These are phyloP conservation scores for Solanum chaucha DNA, from an alignment of 257 asterid species.

Conservation along the genomic window DNA sequence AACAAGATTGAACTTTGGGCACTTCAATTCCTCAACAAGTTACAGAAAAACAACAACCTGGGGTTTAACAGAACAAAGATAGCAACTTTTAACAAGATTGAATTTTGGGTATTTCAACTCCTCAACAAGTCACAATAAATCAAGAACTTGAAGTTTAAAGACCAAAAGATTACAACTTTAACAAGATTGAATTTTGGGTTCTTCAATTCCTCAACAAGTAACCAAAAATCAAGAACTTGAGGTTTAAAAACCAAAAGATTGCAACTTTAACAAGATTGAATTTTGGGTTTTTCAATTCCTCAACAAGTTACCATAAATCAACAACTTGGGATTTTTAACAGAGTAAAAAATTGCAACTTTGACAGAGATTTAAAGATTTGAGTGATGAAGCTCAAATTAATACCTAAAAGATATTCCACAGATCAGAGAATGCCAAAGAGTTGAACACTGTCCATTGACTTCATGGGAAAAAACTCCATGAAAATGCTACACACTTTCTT, in stretches of 20 bases:
- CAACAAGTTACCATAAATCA: not conserved
- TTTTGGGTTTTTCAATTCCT: not conserved
- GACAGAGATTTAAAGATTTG: not conserved
- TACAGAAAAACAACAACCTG: not conserved
- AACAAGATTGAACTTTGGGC: conserved; percentile 21
- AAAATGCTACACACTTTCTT: not conserved
- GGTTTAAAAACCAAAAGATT: not conserved
- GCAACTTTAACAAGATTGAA: conserved; percentile 11
- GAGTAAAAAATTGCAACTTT: not conserved
- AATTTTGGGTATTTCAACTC: not conserved
- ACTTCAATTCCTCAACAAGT: not conserved
- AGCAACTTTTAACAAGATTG: not conserved
- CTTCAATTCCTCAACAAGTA: not conserved
- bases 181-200: conserved; percentile 19
- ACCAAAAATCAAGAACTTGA: not conserved
- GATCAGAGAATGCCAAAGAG: not conserved
- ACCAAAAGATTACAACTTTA: not conserved
- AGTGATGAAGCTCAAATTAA: not conserved
- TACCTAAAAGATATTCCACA: not conserved
- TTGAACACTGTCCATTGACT: not conserved
- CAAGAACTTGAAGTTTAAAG: not conserved
- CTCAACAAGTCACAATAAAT: not conserved
- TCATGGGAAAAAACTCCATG: not conserved
- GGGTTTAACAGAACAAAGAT: not conserved
- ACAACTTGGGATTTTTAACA: not conserved